phyloP scores from a whole-genome alignment of 2,329 filamentous ascomycete species.

The Stenocarpella maydis region DNA sequence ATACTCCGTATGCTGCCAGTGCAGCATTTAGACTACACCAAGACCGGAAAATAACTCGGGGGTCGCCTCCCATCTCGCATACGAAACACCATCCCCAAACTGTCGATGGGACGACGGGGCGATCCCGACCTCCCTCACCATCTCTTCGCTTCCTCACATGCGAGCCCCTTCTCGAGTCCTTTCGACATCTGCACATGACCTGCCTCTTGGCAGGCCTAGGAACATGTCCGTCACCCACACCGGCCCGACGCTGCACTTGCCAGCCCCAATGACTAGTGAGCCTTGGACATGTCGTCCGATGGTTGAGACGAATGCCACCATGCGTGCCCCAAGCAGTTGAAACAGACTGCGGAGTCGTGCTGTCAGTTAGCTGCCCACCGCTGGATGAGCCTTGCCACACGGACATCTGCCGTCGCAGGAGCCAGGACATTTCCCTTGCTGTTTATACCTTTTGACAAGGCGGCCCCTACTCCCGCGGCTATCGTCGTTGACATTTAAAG shows the following conservation, averaged over 20 bases:
- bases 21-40: neutral
- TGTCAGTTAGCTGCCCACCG: too few species aligned
- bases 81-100: slow-evolving; percentile 29
- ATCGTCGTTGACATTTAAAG: slow-evolving; percentile 7
- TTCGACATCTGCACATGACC: neutral
- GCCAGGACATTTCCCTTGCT: slow-evolving; percentile 6
- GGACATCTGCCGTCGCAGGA: slow-evolving; percentile 1
- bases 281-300: slow-evolving; percentile 29
- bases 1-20: neutral
- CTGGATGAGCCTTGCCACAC: neutral
- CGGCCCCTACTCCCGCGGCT: neutral
- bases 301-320: slow-evolving; percentile 28
- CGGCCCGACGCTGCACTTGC: slow-evolving; percentile 5
- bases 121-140: slow-evolving; percentile 10
- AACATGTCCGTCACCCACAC: slow-evolving; percentile 7
- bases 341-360: too few species aligned
- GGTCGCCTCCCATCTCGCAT: slow-evolving; percentile 6
- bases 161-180: neutral
- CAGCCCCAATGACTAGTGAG: slow-evolving; percentile 18
- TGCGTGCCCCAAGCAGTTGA: neutral
- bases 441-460: neutral
- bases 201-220: slow-evolving; percentile 13
- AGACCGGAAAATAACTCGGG: neutral
- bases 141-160: slow-evolving; percentile 6
- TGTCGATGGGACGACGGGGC: slow-evolving; percentile 14